phyloP scores from a whole-genome alignment of 805 yeast genomes.

The Nakazawaea sp. region DNA sequence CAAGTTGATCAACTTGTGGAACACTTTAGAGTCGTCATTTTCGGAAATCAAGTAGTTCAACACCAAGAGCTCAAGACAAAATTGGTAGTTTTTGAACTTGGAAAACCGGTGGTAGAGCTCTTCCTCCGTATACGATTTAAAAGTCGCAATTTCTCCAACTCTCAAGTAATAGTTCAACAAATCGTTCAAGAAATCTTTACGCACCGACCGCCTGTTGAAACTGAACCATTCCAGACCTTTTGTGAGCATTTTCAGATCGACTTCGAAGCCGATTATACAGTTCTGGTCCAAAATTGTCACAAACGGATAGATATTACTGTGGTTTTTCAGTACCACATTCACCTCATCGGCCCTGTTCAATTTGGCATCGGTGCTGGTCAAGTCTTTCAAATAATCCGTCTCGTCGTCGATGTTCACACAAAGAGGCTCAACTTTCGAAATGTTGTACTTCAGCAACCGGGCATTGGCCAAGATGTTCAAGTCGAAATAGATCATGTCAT shows the following conservation, averaged over 20 bases:
- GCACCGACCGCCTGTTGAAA: conserved; percentile 24
- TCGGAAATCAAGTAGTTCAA: conserved; percentile 24
- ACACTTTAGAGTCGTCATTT: conserved; percentile 13
- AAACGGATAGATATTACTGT: conserved; percentile 40
- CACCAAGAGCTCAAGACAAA: conserved; percentile 42
- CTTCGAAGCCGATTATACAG: conserved; percentile 41
- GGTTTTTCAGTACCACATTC: too few species aligned
- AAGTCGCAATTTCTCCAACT: conserved; percentile 11
- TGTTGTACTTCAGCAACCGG: conserved; percentile 9
- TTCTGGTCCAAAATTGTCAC: conserved; percentile 40
- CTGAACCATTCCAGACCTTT: conserved; percentile 10
- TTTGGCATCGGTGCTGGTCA: neutral
- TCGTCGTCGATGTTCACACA: conserved; percentile 25
- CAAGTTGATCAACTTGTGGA: conserved; percentile 25
- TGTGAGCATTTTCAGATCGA: conserved; percentile 23
- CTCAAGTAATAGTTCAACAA: conserved; percentile 40
- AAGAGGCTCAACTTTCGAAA: conserved; percentile 21
- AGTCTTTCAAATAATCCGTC: conserved; percentile 6
- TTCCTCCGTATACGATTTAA: neutral
- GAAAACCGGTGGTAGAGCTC: conserved; percentile 26
- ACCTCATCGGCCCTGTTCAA: too few species aligned
- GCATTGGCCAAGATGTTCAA: conserved; percentile 14
- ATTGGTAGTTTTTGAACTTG: conserved; percentile 34
- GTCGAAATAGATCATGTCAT: conserved; percentile 24
- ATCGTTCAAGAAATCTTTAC: conserved; percentile 36